phyloP scores from a whole-genome alignment of 2,329 filamentous ascomycete species.

The Tetracladium maxilliforme region DNA sequence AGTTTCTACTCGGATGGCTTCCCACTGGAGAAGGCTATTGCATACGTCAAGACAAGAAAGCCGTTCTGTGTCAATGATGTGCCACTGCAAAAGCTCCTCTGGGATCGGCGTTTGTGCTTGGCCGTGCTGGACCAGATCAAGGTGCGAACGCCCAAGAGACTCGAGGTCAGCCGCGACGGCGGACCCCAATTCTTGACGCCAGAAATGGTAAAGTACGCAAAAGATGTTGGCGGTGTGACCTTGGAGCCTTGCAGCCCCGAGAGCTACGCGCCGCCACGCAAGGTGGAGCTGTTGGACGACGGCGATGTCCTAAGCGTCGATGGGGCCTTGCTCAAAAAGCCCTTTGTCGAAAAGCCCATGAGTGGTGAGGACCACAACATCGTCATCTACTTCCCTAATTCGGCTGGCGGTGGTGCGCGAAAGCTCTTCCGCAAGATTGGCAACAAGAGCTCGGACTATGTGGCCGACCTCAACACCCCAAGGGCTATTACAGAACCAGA shows the following conservation, averaged over 20 bases:
- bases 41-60: constrained; percentile 82
- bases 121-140: constrained; percentile 77
- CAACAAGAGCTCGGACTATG: constrained; percentile 96
- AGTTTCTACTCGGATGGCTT: constrained; percentile 98
- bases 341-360: constrained; percentile 97
- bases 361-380: constrained; percentile 98
- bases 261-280: constrained; percentile 47
- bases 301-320: constrained; percentile 82
- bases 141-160: constrained; percentile 73
- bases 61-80: constrained; percentile 97
- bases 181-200: constrained; percentile 66
- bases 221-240: constrained; percentile 63
- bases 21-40: constrained; percentile 90
- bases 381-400: constrained; percentile 88
- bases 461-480: constrained; percentile 61
- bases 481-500: constrained; percentile 67
- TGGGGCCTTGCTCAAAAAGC: constrained; percentile 68
- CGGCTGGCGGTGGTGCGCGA: constrained; percentile 74
- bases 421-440: constrained; percentile 94
- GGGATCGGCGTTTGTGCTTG: constrained; percentile 86
- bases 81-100: constrained; percentile 91
- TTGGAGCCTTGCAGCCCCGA: constrained; percentile 60
- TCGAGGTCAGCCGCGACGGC: constrained; percentile 89
- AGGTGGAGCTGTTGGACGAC: constrained; percentile 77
- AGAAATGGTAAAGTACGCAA: constrained; percentile 68